Percentiles rank a stretch among this genome's conserved stretches.
These are phyloP conservation scores for Debaryomyces nepalensis DNA, from an alignment of 1,139 yeast species.

Conservation along the genomic window DNA sequence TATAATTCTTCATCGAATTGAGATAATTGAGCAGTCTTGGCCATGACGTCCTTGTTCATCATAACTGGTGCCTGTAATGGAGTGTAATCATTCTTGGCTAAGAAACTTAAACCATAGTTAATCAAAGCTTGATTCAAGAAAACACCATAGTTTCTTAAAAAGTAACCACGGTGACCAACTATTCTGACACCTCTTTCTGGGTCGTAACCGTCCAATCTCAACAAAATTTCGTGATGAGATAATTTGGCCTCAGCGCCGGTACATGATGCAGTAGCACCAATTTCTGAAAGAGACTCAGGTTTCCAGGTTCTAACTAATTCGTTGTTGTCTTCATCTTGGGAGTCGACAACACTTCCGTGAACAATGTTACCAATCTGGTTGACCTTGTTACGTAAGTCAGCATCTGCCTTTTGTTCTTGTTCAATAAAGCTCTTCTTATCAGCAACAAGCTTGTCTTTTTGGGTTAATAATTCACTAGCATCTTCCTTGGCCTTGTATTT, in stretches of 20 bases:
- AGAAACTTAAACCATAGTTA: slow-evolving; percentile 89
- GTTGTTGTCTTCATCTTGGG: slow-evolving; percentile 89
- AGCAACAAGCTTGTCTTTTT: slow-evolving; percentile 74
- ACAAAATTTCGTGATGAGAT: slow-evolving; percentile 93
- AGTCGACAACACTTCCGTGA: slow-evolving; percentile 86
- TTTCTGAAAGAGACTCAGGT: slow-evolving; percentile 62
- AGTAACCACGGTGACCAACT: slow-evolving; percentile 98
- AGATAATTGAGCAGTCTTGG: slow-evolving; percentile 97
- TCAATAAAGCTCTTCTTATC: slow-evolving; percentile 70
- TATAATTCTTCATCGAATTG: slow-evolving; percentile 97
- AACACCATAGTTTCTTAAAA: slow-evolving; percentile 92
- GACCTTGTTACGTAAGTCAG: slow-evolving; percentile 74
- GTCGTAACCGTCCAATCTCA: slow-evolving; percentile 96
- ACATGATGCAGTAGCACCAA: slow-evolving; percentile 68
- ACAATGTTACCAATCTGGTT: slow-evolving; percentile 92
- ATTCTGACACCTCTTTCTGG: slow-evolving; percentile 98
- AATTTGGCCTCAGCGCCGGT: slow-evolving; percentile 77
- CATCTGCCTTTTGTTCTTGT: slow-evolving; percentile 80
- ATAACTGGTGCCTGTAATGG: slow-evolving; percentile 98
- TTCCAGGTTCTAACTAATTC: slow-evolving; percentile 87
- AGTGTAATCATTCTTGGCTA: slow-evolving; percentile 77
- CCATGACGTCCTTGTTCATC: slow-evolving; percentile 99
- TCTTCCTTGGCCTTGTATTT: slow-evolving; percentile 96
- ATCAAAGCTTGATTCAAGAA: slow-evolving; percentile 97
- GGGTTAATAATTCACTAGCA: slow-evolving; percentile 77